Conservation (phyloP, 208 protist species). For the Naegleria gruberi region DNA sequence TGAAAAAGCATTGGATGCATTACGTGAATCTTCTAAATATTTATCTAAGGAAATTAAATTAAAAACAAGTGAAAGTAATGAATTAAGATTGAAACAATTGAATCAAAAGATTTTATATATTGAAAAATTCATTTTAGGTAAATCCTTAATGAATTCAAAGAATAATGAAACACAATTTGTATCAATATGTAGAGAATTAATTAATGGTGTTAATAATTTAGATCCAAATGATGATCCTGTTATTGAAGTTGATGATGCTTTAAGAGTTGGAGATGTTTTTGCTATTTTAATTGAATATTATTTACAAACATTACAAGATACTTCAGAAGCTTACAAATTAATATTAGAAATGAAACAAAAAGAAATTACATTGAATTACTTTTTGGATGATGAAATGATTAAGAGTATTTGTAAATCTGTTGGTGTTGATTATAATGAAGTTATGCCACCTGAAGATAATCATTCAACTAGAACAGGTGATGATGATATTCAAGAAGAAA, state of each 20-base stretch:
- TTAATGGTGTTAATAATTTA: neutral
- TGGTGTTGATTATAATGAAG: conserved; percentile 32
- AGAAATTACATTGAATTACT: conserved; percentile 66
- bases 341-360: conserved; percentile 80
- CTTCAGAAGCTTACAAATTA: conserved; percentile 67
- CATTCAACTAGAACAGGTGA: neutral
- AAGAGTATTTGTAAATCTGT: conserved; percentile 66
- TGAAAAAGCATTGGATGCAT: conserved; percentile 66
- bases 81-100: neutral
- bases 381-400: conserved; percentile 71
- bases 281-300: conserved; percentile 85
- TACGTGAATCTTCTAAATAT: conserved; percentile 64
- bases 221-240: conserved; percentile 35
- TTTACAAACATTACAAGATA: conserved; percentile 58
- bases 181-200: neutral
- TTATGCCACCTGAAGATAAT: neutral
- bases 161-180: neutral
- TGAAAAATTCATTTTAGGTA: conserved; percentile 16
- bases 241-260: conserved; percentile 52
- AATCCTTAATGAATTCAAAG: neutral
- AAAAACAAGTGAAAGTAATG: neutral
- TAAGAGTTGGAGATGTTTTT: conserved; percentile 88
- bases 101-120: neutral
- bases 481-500: conserved; percentile 22
- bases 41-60: conserved; percentile 44